These are phyloP conservation scores for Ascochyta koolunga DNA, from an alignment of 2,329 filamentous ascomycete species.

Conservation along the genomic window DNA sequence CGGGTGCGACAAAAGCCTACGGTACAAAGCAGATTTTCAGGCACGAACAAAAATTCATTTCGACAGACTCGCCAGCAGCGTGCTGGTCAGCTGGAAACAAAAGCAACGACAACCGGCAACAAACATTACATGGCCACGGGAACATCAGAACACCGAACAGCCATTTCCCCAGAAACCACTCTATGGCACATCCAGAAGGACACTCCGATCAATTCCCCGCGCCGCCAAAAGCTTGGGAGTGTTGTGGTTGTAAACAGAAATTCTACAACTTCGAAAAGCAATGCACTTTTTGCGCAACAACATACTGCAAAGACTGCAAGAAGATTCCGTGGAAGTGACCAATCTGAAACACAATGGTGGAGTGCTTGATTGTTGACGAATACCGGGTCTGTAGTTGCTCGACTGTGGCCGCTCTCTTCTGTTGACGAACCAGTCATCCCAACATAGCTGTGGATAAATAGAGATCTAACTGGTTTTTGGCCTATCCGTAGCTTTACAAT, in stretches of 20 bases:
- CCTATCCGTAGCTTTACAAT: not conserved
- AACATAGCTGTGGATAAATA: not conserved
- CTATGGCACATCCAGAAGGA: slow-evolving; percentile 4
- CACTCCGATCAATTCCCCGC: slow-evolving; percentile 8
- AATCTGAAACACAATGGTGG: not conserved
- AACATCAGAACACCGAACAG: not conserved
- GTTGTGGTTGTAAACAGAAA: slow-evolving; percentile 12
- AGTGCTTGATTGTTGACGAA: not conserved
- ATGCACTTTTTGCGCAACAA: slow-evolving; percentile 11
- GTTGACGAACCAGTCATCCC: not conserved
- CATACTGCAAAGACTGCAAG: slow-evolving; percentile 14
- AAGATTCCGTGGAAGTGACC: slow-evolving; percentile 11
- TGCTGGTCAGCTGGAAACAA: not conserved
- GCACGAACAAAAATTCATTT: not conserved
- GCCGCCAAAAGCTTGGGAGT: slow-evolving; percentile 14
- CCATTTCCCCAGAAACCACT: not conserved
- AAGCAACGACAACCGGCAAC: not conserved
- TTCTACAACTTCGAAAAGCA: slow-evolving; percentile 15
- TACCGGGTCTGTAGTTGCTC: not conserved
- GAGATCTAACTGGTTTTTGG: not conserved
- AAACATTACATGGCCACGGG: not conserved
- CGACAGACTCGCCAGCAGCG: not conserved
- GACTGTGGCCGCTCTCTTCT: not conserved
- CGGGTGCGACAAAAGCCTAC: not conserved
- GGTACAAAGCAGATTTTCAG: not conserved